Base-by-base conservation (phyloP, 768 basidiomycete species). In the Leccinum subtestaceum region DNA sequence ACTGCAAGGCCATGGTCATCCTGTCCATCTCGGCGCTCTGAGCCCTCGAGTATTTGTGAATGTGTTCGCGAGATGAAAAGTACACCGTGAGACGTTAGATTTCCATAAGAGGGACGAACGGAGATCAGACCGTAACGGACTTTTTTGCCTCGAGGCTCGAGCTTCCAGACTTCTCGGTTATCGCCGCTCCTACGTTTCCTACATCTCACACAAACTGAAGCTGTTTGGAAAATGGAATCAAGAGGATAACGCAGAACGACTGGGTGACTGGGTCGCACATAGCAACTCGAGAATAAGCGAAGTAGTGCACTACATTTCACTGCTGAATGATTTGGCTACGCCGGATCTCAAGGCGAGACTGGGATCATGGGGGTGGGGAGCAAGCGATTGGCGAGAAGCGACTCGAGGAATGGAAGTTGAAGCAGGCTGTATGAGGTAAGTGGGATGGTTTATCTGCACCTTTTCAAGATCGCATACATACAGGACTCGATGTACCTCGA, bases 61-160 rank as follows among this genome's bases (percentile, higher is more conserved):
- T 5, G 9, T 27, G 29, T 27, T 17, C 3, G 29, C 11, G 40
- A 31, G 21, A 27, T 15, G 36, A 17, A 31, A 0, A 5, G 40
- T 36, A 19, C 5, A 15, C 6, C 5, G 19, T 55, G 12, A 43
- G 27, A n/a, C 55, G 13, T 58, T 13, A 3, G 7, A 45, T 15
- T n/a, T 57, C 25, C 23, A 10, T 11, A 7, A 50, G 17, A 27
- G 19, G 43, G 23, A 25, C n/a, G n/a, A n/a, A 40, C 40, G 38
- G 38, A 19, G 8, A 32, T 45, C 31, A 6, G 13, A 46, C 17
- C n/a, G 3, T 36, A 19, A 8, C 13, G 23, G 38, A 17, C 8
- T 7, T 29, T 17, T 56, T 62, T n/a, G 40, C 40, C 40, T 40
- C 5, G 40, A 40, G 40, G 40, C 65, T 63, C 32, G 58, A 53